Base-by-base conservation (phyloP, 2,329 filamentous ascomycete species). In the Phaeosphaeriaceae sp. region DNA sequence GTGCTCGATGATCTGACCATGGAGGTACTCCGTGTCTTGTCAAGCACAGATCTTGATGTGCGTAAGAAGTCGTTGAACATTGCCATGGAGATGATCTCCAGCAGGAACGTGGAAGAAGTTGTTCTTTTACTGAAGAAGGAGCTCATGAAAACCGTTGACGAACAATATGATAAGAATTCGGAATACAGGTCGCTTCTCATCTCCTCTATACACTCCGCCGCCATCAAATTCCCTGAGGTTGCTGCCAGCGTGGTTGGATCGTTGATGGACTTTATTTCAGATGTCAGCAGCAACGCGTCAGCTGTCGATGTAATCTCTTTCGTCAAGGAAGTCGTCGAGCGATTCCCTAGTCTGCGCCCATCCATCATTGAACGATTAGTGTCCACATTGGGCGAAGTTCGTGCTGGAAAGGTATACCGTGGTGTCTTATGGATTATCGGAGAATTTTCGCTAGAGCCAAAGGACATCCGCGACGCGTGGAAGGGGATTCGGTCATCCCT, bases 161-260 rank as follows among this genome's bases (percentile, higher is more conserved):
- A 97, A 74, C 92, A 97, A 74, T 97, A 97, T 77, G 94, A 99
- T 79, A 97, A 97, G 79, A 72, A 67, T 52, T 56, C 66, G 3
- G 68, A 70, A 49, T 70, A 69, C 44, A 89, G 94, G 63, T 92
- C 95, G 67, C 83, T 99, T 7, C 83, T 99, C 54, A 97, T 99
- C 61, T 92, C 97, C 74, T 91, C 92, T 30, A 99, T 99, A 68
- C 94, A 99, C 74, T 92, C 95, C 73, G 97, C 94, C 74, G 94
- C 94, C 64, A 97, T 99, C 81, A 97, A 96, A 72, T 97, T 97
- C 79, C 97, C 94, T 9, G 93, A 99, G 75, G 93, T 99, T 55
- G 94, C 94, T 20, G 90, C 93, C 37, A 97, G 91, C 69, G 94
- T 99, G 13, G 94, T 99, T 46, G 94, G 94, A 59, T 84, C 97